phyloP scores from a whole-genome alignment of 1,139 yeast species.

The Lizanozyma gosingica region DNA sequence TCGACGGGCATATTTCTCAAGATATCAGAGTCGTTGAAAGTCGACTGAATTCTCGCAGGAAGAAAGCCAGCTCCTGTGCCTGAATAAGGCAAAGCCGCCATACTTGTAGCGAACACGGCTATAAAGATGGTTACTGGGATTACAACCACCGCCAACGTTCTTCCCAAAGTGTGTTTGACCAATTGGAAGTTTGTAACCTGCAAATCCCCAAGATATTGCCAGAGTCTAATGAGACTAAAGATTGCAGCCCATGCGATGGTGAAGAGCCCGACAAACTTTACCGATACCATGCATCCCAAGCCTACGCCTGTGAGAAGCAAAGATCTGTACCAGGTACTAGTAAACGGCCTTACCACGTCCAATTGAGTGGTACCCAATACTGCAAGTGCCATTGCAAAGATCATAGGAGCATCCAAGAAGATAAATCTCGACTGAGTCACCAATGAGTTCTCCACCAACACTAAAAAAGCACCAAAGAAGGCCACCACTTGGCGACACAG shows the following conservation, averaged over 20 bases:
- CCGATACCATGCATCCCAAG: conserved; percentile 44
- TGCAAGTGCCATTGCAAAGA: conserved; percentile 36
- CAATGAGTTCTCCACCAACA: conserved; percentile 47
- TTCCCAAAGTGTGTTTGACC: conserved; percentile 21
- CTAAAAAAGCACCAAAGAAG: conserved; percentile 32
- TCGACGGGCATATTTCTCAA: conserved; percentile 31
- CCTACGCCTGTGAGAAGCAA: conserved; percentile 38
- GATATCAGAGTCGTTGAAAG: conserved; percentile 34
- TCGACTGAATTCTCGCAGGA: conserved; percentile 50
- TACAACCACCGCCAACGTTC: conserved; percentile 26
- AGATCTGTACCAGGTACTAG: conserved; percentile 35
- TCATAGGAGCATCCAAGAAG: conserved; percentile 41
- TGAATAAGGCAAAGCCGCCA: conserved; percentile 33
- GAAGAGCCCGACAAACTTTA: conserved; percentile 46
- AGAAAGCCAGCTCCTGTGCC: conserved; percentile 47
- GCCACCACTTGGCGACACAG: conserved; percentile 37
- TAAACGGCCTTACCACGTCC: conserved; percentile 25
- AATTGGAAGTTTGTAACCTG: conserved; percentile 23
- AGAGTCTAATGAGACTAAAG: conserved; percentile 34
- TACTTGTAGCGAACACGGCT: conserved; percentile 40
- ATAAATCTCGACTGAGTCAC: conserved; percentile 42
- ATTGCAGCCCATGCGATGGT: conserved; percentile 43
- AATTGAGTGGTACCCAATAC: conserved; percentile 37
- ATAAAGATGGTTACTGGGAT: conserved; percentile 46
- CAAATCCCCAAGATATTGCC: conserved; percentile 55